Conservation (phyloP, 768 basidiomycete genomes). For the Hortiboletus campestris region DNA sequence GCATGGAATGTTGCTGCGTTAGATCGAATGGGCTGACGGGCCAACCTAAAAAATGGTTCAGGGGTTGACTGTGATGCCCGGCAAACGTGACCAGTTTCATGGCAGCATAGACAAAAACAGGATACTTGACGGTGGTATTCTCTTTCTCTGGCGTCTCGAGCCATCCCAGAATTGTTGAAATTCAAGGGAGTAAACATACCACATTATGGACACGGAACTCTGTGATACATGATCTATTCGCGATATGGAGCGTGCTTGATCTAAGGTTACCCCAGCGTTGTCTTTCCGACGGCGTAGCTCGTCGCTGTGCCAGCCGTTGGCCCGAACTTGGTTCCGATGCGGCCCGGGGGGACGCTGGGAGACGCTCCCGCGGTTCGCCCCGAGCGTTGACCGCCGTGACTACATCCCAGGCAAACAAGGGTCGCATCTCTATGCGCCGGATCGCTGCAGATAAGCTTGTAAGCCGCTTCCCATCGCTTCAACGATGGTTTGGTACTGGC, state of each 20-base stretch:
- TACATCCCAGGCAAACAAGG: not conserved
- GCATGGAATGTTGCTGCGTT: conserved; percentile 15
- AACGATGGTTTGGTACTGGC: not conserved
- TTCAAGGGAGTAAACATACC: not conserved
- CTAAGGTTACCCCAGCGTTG: conserved; percentile 32
- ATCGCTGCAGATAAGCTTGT: not conserved
- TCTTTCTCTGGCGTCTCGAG: not conserved
- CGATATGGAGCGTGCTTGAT: conserved; percentile 39
- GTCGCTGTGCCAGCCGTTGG: conserved; percentile 18
- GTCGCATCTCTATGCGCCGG: not conserved
- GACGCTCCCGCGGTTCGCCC: not conserved
- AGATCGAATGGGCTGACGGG: conserved; percentile 28
- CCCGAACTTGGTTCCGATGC: conserved; percentile 11
- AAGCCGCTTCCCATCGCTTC: not conserved
- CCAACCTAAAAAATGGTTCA: not conserved
- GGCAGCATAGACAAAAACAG: not conserved
- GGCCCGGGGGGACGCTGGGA: conserved; percentile 4
- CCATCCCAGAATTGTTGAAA: conserved; percentile 1
- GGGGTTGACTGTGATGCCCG: not conserved
- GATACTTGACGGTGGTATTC: not conserved
- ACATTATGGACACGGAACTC: not conserved
- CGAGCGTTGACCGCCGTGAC: not conserved
- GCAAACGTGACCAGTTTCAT: conserved; percentile 30
- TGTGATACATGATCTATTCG: conserved; percentile 4
- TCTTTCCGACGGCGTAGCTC: conserved; percentile 37